phyloP scores from a whole-genome alignment of 2,329 filamentous ascomycete species.

The Leptosphaerulina australis region DNA sequence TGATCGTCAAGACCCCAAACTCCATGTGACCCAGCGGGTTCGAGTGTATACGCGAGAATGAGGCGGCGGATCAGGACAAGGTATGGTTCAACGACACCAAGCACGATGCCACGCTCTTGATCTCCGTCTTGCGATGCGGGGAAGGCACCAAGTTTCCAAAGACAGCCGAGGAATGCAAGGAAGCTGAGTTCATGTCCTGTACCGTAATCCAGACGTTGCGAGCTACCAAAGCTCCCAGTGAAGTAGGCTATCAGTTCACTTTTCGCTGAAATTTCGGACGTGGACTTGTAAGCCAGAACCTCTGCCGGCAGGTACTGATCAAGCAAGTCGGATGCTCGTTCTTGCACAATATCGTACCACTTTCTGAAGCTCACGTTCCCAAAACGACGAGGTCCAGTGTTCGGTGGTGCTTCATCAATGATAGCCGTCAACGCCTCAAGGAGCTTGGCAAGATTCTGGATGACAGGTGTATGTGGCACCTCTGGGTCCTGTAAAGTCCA shows the following conservation, averaged over 20 bases:
- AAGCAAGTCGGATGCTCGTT: constrained; percentile 63
- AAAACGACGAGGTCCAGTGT: constrained; percentile 84
- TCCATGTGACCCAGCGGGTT: constrained; percentile 93
- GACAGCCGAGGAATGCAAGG: constrained; percentile 82
- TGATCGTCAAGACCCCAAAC: constrained; percentile 99
- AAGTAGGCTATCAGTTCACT: constrained; percentile 80
- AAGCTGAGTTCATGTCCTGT: constrained; percentile 97
- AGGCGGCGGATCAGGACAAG: constrained; percentile 79
- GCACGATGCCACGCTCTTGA: constrained; percentile 77
- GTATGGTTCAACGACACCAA: constrained; percentile 85
- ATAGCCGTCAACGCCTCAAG: constrained; percentile 68
- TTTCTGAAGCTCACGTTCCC: constrained; percentile 89
- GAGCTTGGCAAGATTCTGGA: constrained; percentile 69
- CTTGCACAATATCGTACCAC: constrained; percentile 76
- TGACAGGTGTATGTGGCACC: constrained; percentile 59
- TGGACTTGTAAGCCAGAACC: constrained; percentile 49
- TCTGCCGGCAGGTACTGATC: constrained; percentile 60
- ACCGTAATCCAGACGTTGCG: constrained; percentile 90
- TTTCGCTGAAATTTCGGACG: constrained; percentile 54
- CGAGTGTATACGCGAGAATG: constrained; percentile 88
- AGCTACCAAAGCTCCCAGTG: constrained; percentile 83
- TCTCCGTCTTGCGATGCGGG: constrained; percentile 60
- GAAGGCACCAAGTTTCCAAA: constrained; percentile 92
- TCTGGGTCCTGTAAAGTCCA: constrained; percentile 56
- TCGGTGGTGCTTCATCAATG: constrained; percentile 80